Base-by-base conservation (phyloP, 306 rosid species). In the Carpinus viminea region DNA sequence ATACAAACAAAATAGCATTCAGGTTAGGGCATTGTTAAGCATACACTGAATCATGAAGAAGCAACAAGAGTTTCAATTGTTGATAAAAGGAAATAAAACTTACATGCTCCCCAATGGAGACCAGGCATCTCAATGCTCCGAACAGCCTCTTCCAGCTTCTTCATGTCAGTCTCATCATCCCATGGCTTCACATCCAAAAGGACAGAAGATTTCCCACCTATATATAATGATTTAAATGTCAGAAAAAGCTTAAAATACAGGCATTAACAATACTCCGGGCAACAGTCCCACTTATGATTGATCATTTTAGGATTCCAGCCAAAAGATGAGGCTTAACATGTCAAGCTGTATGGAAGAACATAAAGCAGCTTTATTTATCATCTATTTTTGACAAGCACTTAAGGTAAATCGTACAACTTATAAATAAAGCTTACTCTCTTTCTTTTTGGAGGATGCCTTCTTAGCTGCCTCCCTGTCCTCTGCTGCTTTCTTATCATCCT, bases 111-210 rank as follows among this genome's bases (percentile, higher is more conserved):
- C 98, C 98, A 93, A 4, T 88, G 66, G 34, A 93, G 90, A 71
- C 98, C 98, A 0, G 90, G 88, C 88, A 87, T 75, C 82, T 93
- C 86, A 15, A 93, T 8, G n/a, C 88, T 76, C 8, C 98, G 90
- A 52, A 93, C 98, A 74, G 91, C 83, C 88, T 91, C 98, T 87
- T 93, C 98, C 1, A 93, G 88, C 86, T 91, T 91, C 88, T 93
- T 93, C 98, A 93, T 91, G 87, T 93, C 97, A 0, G 98, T 93
- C 82, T 93, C 97, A 26, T 93, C 98, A 2, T 93, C 98, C 98
- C 98, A 93, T 66, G 98, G 98, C 83, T 93, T 93, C n/a, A 93
- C 94, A 79, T 93, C 98, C 38, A 93, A 75, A 55, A 93, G 89
- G 77, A 93, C 92, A 5, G 98, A 93, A 69, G 98, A 93, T 64